Evolutionary conservation across 495 filamentous ascomycete genomes (phyloP), one percentile per base, ranked within the genome.

Genomic region (Geopyxis carbonaria): DNA sequence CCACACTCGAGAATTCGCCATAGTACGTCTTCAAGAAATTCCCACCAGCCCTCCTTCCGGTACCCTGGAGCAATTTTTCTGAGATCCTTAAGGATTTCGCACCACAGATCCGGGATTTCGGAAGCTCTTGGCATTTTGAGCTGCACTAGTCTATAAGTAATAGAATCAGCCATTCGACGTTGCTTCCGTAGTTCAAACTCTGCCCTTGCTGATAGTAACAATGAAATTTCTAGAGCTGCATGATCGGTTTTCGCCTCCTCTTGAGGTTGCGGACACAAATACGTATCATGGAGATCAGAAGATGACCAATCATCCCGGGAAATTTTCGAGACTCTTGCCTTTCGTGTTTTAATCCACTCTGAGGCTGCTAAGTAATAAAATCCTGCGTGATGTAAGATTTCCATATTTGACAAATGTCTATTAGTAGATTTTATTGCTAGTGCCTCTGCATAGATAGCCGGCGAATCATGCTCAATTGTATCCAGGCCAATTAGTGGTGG

Each of bases 331-430:
- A 83, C 84, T 33, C 77, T 59, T 2, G 36, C 55, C 33, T 70
- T 66, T 14, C 84, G 71, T 14, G 62, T 54, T 31, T 68, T 66
- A 2, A 74, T 58, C 46, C 83, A 75, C 34, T 71, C 74, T 0
- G 78, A 71, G 2, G 82, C 75, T 10, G 73, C 55, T 19, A 73
- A 68, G 37, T 80, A 72, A 80, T 86, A 94, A 53, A 91, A 94
- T 0, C 85, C 86, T 9, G 78, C 61, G 46, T 94, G 86, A 43
- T 93, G 85, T 4, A 94, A 65, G 8, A 73, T 58, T 39, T 94
- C 77, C 73, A 75, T 86, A 0, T 85, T 80, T n/a, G n/a, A n/a
- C n/a, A n/a, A n/a, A n/a, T n/a, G n/a, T n/a, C n/a, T n/a, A n/a
- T n/a, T n/a, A n/a, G n/a, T n/a, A n/a, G n/a, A n/a, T n/a, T n/a